These are phyloP conservation scores for Aspergillus melleus DNA, from an alignment of 2,329 filamentous ascomycete species.

Conservation along the genomic window DNA sequence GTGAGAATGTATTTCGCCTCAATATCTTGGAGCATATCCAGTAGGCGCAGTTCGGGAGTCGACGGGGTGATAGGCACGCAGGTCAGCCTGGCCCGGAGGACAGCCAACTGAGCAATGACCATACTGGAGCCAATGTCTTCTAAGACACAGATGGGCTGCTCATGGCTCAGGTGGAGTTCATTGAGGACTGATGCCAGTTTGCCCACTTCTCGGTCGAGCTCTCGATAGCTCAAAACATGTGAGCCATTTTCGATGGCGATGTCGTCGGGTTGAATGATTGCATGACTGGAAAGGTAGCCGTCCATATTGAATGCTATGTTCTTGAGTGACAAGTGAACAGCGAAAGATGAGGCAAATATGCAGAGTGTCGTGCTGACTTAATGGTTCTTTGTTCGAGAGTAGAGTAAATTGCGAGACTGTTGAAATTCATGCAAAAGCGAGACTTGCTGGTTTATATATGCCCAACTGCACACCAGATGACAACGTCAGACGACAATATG, in stretches of 20 bases:
- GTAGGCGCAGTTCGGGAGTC: constrained; percentile 4
- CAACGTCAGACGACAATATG: background rate
- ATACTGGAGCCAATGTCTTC: background rate
- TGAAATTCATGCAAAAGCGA: background rate
- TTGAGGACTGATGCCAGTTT: background rate
- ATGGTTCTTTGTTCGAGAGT: background rate
- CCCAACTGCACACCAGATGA: background rate
- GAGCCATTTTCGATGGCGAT: constrained; percentile 4
- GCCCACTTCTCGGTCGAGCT: constrained; percentile 3
- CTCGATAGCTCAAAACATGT: constrained; percentile 1
- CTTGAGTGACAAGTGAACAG: too few relatives aligned
- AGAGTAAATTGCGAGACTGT: background rate
- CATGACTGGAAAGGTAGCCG: background rate
- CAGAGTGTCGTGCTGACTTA: background rate
- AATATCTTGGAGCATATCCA: constrained; percentile 3
- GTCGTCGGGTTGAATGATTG: background rate
- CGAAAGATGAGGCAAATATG: background rate
- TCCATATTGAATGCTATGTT: background rate
- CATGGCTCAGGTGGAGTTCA: background rate
- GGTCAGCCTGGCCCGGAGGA: constrained; percentile 7
- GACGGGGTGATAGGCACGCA: constrained; percentile 7
- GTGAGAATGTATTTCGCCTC: constrained; percentile 6
- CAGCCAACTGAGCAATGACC: constrained; percentile 10
- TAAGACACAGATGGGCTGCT: constrained; percentile 10
- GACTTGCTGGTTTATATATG: background rate